Evolutionary conservation across 768 basidiomycete genomes (phyloP).

Genomic region (Lepiota venenata): DNA sequence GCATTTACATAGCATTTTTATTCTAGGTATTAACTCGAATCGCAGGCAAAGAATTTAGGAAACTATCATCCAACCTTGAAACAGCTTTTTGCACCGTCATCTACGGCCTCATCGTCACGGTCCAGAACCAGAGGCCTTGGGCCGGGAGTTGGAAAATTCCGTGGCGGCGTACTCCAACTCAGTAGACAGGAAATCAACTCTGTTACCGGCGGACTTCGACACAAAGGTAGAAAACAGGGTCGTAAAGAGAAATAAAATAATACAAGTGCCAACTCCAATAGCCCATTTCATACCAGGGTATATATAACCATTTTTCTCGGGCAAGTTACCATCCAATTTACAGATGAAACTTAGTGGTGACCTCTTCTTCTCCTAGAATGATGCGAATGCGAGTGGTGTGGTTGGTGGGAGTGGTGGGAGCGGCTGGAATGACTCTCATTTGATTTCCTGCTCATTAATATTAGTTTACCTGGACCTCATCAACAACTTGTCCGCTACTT

Average conservation of each 20-base stretch:
- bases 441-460: not conserved
- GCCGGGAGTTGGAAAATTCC: slow-evolving; percentile 80
- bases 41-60: slow-evolving; percentile 76
- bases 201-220: slow-evolving; percentile 23
- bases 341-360: not conserved
- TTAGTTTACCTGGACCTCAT: not conserved
- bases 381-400: slow-evolving; percentile 4
- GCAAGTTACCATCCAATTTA: too few species aligned
- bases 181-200: slow-evolving; percentile 56
- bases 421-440: slow-evolving; percentile 9
- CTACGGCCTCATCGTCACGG: slow-evolving; percentile 25
- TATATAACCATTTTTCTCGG: not conserved
- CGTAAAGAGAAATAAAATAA: slow-evolving; percentile 15
- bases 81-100: slow-evolving; percentile 43
- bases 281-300: too few species aligned
- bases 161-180: slow-evolving; percentile 64
- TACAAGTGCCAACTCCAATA: not conserved
- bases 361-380: slow-evolving; percentile 1
- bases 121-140: slow-evolving; percentile 64
- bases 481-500: not conserved
- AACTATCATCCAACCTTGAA: slow-evolving; percentile 84
- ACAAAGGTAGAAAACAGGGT: slow-evolving; percentile 17
- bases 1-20: slow-evolving; percentile 16
- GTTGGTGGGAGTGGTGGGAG: slow-evolving; percentile 8
- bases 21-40: not conserved